Base-by-base conservation (phyloP, 352 stramenopile species). In the Phytophthora sp. region DNA sequence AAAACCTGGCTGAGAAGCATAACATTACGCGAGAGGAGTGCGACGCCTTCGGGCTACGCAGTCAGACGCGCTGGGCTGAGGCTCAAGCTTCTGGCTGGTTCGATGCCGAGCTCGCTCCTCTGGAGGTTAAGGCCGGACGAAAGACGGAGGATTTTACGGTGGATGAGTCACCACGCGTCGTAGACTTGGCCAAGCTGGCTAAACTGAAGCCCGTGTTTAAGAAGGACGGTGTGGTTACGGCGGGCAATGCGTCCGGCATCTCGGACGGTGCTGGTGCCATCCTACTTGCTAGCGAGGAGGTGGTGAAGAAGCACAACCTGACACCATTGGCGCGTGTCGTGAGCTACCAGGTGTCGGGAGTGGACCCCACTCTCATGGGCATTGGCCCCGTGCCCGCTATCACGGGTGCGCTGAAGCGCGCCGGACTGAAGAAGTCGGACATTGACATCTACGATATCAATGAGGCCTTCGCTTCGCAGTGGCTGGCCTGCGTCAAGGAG, bases 361-460 rank as follows among this genome's bases (percentile, higher is more conserved):
- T 98, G 45, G 95, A 99, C 26, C 98, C 97, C 15, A 88, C 79
- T 4, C 98, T 99, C 74, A 99, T 99, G 97, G 97, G 97, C 31
- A 99, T 99, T 71, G 98, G 96, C 15, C 97, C 97, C 12, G 94
- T 98, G 30, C 89, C 93, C 21, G 97, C 98, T 12, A 99, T 99
- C 70, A 84, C 84, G 18, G 79, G 90, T 3, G 97, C 94, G n/a
- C 74, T 99, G 18, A 69, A 84, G 36, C 88, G 84, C 36, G 93
- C 96, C 2, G 92, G 93, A 36, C 79, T 99, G 27, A 80, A 78
- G 35, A 76, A 99, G 42, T 73, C 84, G 20, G 94, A 99, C 76
- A 98, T 99, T 63, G 97, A 99, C 77, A 89, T 98, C 36, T 82
- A 98, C 13, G 97, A 99, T 81, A 98, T 99, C 76, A 99, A 99